Evolutionary conservation across 2,329 filamentous ascomycete genomes (phyloP).

Genomic region (Fusarium sp.): DNA sequence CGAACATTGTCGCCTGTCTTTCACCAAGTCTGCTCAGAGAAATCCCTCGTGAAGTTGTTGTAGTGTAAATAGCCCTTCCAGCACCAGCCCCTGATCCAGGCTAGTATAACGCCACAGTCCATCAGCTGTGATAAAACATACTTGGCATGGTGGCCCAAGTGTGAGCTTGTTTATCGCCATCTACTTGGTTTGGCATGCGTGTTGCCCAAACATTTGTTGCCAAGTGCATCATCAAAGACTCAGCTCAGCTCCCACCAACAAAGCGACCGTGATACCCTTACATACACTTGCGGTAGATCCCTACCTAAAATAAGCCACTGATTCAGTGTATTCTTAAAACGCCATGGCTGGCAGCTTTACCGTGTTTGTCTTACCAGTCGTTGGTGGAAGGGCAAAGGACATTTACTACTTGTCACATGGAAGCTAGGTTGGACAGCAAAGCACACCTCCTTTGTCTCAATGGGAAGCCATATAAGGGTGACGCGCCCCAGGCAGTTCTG

Average conservation of each 20-base stretch:
- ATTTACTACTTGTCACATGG: background rate
- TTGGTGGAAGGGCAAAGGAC: background rate
- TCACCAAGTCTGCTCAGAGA: background rate
- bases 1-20: slow-evolving; percentile 4
- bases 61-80: background rate
- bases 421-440: background rate
- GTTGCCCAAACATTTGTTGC: background rate
- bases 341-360: background rate
- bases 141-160: background rate
- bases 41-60: background rate
- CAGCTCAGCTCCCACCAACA: background rate
- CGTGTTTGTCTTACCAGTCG: background rate
- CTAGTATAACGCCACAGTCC: background rate
- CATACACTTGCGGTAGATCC: background rate
- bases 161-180: background rate
- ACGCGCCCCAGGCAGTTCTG: too few species aligned
- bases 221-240: background rate
- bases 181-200: background rate
- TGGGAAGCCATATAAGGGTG: background rate
- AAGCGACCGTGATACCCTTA: background rate
- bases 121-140: background rate
- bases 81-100: background rate
- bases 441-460: background rate
- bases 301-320: background rate
- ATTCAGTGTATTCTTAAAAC: background rate